These are phyloP conservation scores for Tephrocybe rancida DNA, from an alignment of 768 basidiomycete species.

Conservation along the genomic window DNA sequence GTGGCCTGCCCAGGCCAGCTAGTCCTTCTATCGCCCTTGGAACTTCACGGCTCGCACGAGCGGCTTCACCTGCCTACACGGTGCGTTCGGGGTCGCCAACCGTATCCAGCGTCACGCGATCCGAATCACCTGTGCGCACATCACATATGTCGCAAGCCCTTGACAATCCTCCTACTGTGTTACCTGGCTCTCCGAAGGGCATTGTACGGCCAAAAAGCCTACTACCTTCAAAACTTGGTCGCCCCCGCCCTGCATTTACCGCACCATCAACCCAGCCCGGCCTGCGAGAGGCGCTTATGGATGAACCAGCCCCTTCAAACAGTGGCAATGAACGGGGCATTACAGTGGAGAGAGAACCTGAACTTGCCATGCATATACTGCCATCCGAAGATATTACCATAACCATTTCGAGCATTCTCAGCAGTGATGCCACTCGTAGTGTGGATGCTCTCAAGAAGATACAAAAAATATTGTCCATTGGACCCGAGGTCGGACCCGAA, in stretches of 20 bases:
- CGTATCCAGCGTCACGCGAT: conserved; percentile 30
- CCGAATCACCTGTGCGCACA: conserved; percentile 46
- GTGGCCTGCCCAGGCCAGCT: conserved; percentile 20
- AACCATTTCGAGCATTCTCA: conserved; percentile 87
- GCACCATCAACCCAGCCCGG: conserved; percentile 20
- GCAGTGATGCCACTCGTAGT: conserved; percentile 81
- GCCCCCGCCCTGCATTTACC: conserved; percentile 56
- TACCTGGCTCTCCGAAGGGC: conserved; percentile 45
- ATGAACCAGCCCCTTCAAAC: conserved; percentile 1
- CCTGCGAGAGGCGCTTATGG: conserved; percentile 26
- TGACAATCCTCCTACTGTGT: conserved; percentile 20
- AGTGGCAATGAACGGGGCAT: conserved; percentile 3
- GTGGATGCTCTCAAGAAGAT: conserved; percentile 94
- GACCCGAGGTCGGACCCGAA: conserved; percentile 72
- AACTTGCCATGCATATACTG: conserved; percentile 34
- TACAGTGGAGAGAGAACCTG: conserved; percentile 13
- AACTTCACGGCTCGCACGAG: conserved; percentile 38
- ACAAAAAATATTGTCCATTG: conserved; percentile 80
- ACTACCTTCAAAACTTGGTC: conserved; percentile 74
- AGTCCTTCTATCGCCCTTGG: conserved; percentile 32
- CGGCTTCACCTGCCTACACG: conserved; percentile 49
- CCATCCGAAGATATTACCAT: conserved; percentile 67
- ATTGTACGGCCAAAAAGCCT: conserved; percentile 64
- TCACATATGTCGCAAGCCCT: conserved; percentile 28
- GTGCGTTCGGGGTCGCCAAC: conserved; percentile 46